These are phyloP conservation scores for Annulohypoxylon stygium DNA, from an alignment of 495 filamentous ascomycete genomes.

Conservation along the genomic window DNA sequence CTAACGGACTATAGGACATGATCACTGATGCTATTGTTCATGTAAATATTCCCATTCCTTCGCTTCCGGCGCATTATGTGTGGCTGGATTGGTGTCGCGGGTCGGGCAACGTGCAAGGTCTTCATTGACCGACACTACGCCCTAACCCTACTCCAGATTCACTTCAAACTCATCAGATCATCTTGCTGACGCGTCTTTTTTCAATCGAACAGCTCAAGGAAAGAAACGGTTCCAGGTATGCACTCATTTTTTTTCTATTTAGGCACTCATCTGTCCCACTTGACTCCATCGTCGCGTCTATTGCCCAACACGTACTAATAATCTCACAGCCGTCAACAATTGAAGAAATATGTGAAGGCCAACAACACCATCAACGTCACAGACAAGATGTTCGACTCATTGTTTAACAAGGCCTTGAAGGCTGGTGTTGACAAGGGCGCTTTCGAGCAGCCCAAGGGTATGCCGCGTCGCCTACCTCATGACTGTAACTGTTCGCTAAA, in stretches of 20 bases:
- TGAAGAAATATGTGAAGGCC: constrained; percentile 97
- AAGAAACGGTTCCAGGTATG: constrained; percentile 74
- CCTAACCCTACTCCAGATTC: constrained; percentile 27
- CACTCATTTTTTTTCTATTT: constrained; percentile 26
- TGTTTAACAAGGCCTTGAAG: constrained; percentile 94
- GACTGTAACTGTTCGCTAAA: constrained; percentile 30
- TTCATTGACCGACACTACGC: constrained; percentile 37
- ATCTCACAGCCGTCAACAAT: constrained; percentile 81
- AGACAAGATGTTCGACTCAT: constrained; percentile 82
- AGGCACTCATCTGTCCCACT: constrained; percentile 6
- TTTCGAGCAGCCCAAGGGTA: constrained; percentile 97
- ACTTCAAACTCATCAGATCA: constrained; percentile 40
- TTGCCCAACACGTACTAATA: constrained; percentile 52
- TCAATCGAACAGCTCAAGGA: constrained; percentile 69
- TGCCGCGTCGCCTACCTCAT: constrained; percentile 45
- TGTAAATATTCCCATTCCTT: constrained; percentile 64
- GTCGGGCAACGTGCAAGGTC: constrained; percentile 34
- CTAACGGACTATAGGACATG: constrained; percentile 70
- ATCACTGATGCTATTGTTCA: constrained; percentile 75
- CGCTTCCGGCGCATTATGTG: constrained; percentile 55
- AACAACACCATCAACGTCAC: constrained; percentile 89
- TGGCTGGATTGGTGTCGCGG: constrained; percentile 45
- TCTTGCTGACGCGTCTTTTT: constrained; percentile 61
- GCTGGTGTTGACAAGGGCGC: constrained; percentile 88
- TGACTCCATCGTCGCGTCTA: constrained; percentile 23